These are phyloP conservation scores for Metarhizium brunneum DNA, from an alignment of 2,329 filamentous ascomycete species.

Conservation along the genomic window DNA sequence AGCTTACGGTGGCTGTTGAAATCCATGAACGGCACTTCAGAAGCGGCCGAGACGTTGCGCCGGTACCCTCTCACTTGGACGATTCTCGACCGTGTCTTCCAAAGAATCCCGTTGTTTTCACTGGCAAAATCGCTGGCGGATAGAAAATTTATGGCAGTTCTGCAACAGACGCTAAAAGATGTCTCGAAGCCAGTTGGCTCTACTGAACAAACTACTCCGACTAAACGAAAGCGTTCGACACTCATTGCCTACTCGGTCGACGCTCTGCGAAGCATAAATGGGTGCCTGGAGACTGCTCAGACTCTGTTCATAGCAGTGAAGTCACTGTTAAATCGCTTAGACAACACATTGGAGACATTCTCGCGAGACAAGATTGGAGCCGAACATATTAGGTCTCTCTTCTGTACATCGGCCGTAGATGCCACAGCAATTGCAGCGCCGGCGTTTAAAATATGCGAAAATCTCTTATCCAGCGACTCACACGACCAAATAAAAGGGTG, in stretches of 20 bases:
- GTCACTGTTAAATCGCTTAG: constrained; percentile 36
- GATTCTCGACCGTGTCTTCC: constrained; percentile 51
- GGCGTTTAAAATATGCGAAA: constrained; percentile 35
- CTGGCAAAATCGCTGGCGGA: constrained; percentile 64
- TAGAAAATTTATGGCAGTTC: constrained; percentile 54
- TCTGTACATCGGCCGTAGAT: constrained; percentile 39
- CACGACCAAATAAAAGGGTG: constrained; percentile 26
- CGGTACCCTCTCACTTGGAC: constrained; percentile 51
- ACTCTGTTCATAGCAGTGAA: constrained; percentile 37
- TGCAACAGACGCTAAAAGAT: constrained; percentile 59
- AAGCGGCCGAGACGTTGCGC: constrained; percentile 41
- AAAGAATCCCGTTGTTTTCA: constrained; percentile 58
- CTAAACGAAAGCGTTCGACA: constrained; percentile 38
- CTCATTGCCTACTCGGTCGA: constrained; percentile 28
- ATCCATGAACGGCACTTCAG: constrained; percentile 41
- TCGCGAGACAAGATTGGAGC: constrained; percentile 42
- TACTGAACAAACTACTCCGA: constrained; percentile 13
- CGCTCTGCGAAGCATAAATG: constrained; percentile 27
- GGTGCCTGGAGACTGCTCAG: constrained; percentile 37
- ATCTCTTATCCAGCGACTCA: constrained; percentile 23
- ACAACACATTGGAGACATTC: constrained; percentile 21
- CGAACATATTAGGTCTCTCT: constrained; percentile 49
- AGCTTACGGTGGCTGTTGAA: constrained; percentile 56
- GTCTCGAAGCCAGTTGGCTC: constrained; percentile 27
- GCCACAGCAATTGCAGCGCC: constrained; percentile 35